phyloP scores from a whole-genome alignment of 768 basidiomycete species.

The Pholiota conissans region DNA sequence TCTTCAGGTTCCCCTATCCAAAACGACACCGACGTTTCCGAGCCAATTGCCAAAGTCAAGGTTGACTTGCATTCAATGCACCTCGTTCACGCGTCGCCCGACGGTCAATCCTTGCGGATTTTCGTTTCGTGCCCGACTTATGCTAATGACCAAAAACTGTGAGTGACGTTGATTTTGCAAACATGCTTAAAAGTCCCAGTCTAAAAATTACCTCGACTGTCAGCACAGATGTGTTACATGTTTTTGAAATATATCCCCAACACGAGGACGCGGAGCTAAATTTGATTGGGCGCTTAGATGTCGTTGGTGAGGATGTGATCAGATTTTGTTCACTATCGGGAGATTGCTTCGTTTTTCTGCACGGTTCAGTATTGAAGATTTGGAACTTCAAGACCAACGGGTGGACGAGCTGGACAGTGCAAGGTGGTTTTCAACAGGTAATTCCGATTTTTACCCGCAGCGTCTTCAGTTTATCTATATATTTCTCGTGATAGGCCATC shows the following conservation, averaged over 20 bases:
- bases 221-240: background rate
- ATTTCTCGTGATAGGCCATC: constrained; percentile 6
- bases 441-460: background rate
- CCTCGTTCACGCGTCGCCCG: constrained; percentile 13
- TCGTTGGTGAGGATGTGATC: background rate
- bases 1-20: constrained; percentile 2
- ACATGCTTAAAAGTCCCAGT: background rate
- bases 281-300: constrained; percentile 6
- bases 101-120: constrained; percentile 15
- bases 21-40: background rate
- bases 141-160: background rate
- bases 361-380: constrained; percentile 10
- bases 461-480: background rate
- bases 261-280: constrained; percentile 2
- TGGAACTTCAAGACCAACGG: constrained; percentile 17
- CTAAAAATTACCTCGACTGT: background rate
- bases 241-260: constrained; percentile 17
- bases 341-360: constrained; percentile 9
- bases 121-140: constrained; percentile 2
- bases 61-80: constrained; percentile 3
- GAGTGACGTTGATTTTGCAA: background rate
- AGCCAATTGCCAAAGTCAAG: background rate
- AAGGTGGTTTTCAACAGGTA: constrained; percentile 12
- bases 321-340: constrained; percentile 11
- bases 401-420: constrained; percentile 18